Evolutionary conservation across 768 basidiomycete genomes (phyloP).

Genomic region (Tylopilus subfusipes): DNA sequence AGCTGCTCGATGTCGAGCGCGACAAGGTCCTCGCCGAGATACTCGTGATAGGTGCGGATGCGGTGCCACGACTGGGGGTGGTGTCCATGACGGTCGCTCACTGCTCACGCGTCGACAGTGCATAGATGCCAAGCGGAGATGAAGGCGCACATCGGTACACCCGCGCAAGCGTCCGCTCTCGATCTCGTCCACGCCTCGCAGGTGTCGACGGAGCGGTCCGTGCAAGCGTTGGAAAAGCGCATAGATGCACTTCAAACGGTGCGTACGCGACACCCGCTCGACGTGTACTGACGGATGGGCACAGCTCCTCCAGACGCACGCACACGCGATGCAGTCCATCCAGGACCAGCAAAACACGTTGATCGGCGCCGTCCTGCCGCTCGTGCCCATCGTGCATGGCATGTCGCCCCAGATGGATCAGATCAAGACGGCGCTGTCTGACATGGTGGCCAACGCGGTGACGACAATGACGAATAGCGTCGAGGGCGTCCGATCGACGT

Average conservation of each 20-base stretch:
- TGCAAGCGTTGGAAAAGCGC: constrained; percentile 51
- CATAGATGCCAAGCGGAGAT: constrained; percentile 62
- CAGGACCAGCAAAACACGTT: constrained; percentile 35
- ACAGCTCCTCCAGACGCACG: constrained; percentile 48
- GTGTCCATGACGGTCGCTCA: no score
- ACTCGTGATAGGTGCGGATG: constrained; percentile 10
- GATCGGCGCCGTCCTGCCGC: constrained; percentile 50
- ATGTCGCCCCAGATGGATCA: constrained; percentile 52
- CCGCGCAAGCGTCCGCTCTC: constrained; percentile 45
- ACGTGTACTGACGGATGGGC: constrained; percentile 27
- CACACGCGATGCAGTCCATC: constrained; percentile 53
- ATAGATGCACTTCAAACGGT: constrained; percentile 56
- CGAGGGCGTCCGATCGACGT: constrained; percentile 11
- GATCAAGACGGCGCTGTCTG: constrained; percentile 17
- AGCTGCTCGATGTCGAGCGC: constrained; percentile 56
- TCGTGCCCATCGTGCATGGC: constrained; percentile 59
- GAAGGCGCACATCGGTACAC: constrained; percentile 54
- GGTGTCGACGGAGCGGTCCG: constrained; percentile 36
- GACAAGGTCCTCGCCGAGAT: constrained; percentile 56
- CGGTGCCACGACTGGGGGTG: background rate
- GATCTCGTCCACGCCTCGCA: constrained; percentile 39
- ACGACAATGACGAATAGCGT: constrained; percentile 14
- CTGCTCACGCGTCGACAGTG: constrained; percentile 38
- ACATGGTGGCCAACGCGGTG: constrained; percentile 18
- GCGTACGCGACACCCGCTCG: constrained; percentile 8